Evolutionary conservation across 345 rosid species (phyloP), one percentile per base, ranked within the genome.

Genomic region (Diplotaxis tenuifolia): DNA sequence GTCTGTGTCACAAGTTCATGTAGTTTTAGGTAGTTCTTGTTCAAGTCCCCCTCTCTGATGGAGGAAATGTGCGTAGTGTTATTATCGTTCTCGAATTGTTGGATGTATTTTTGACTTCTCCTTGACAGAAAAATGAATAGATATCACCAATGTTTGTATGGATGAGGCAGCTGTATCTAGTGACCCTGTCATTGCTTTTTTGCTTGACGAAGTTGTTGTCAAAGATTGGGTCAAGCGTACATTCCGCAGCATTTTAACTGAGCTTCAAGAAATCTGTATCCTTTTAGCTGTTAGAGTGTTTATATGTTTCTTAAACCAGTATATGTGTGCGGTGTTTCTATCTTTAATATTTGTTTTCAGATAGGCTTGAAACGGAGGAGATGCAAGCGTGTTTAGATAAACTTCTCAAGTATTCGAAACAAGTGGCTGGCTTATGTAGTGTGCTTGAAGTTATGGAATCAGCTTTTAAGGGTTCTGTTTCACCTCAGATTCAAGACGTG

Each of bases 141-240:
- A 96, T 86, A 84, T 96, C 58, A 89, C 91, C 55, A 91, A 92
- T 81, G 92, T 92, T 55, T 92, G 98, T 77, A 90, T 96, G 98
- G 98, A 96, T 72, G 99, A 96, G 86, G 82, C 83, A 82, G 98
- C 99, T 29, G 97, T 96, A 67, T 96, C 99, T 58, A 96, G 97
- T 63, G 97, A 96, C 81, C 98, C 96, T 38, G 88, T 89, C 72
- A 79, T 86, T 76, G 91, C 99, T 29, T 90, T 89, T 95, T 84
- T 92, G 96, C 78, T 96, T 84, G 99, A 96, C 86, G 99, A 96
- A 86, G 97, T 88, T 74, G 98, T 90, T 67, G 87, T 96, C 74
- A 96, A 96, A 87, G 97, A 96, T 73, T 96, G 98, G 99, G 93
- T 95, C 85, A 92, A 89, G 84, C 83, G 84, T 70, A 84, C 88